phyloP scores from a whole-genome alignment of 2,329 filamentous ascomycete species.

The Malbranchea cinnamomea region DNA sequence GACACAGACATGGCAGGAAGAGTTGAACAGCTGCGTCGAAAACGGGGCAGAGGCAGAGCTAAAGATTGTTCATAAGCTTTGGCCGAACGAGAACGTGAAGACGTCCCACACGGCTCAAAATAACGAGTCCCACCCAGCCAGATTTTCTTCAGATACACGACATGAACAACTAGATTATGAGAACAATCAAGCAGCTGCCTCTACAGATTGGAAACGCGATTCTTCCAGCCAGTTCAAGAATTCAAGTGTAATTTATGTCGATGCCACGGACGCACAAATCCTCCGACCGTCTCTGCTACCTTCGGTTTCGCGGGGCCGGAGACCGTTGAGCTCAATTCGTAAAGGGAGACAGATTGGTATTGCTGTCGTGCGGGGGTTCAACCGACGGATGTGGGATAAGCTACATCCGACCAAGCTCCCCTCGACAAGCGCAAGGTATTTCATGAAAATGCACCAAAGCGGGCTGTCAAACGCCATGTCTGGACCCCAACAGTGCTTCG shows the following conservation, averaged over 20 bases:
- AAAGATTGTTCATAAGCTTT: slow-evolving; percentile 72
- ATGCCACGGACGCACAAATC: slow-evolving; percentile 62
- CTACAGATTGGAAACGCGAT: slow-evolving; percentile 27
- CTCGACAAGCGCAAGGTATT: slow-evolving; percentile 26
- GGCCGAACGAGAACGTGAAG: slow-evolving; percentile 45
- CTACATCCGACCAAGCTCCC: slow-evolving; percentile 43
- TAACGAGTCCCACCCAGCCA: no score
- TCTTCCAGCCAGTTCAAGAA: slow-evolving; percentile 48
- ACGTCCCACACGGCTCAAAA: no score
- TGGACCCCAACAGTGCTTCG: slow-evolving; percentile 27
- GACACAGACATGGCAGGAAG: slow-evolving; percentile 84
- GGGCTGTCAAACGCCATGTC: slow-evolving; percentile 13
- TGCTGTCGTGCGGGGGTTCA: slow-evolving; percentile 78
- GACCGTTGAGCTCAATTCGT: slow-evolving; percentile 68
- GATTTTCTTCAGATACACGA: no score
- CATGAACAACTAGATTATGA: slow-evolving; percentile 13
- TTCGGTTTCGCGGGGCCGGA: slow-evolving; percentile 68
- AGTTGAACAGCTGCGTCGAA: slow-evolving; percentile 77
- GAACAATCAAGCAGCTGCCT: slow-evolving; percentile 28
- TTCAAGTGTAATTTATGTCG: slow-evolving; percentile 76
- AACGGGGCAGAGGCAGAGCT: slow-evolving; percentile 82
- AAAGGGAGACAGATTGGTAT: slow-evolving; percentile 73
- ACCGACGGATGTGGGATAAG: slow-evolving; percentile 59
- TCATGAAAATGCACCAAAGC: slow-evolving; percentile 25
- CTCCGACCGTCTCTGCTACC: slow-evolving; percentile 74